Evolutionary conservation across 805 yeast species (phyloP), one percentile per base, ranked within the genome.

Genomic region (Sugiyamaella lignohabitans): DNA sequence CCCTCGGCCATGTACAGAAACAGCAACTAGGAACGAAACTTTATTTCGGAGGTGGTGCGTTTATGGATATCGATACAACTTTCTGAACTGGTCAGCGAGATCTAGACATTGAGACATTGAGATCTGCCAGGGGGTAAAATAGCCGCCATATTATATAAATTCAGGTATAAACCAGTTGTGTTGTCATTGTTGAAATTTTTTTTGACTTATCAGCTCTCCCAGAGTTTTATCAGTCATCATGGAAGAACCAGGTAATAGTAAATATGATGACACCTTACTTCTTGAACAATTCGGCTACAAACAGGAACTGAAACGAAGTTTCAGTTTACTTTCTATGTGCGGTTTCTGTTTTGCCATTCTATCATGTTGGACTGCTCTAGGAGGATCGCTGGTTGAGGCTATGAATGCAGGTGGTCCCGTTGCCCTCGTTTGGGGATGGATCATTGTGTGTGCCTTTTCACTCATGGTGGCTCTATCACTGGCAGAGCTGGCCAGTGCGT

Each of bases 401-500:
- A 72, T 79, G 58, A 71, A 76, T 43, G 81, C 80, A 35, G 71
- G 80, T 3, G 87, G 87, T 24, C 75, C 78, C 18, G 75, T 79
- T 2, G 80, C 82, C 16, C 58, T 82, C 21, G 77, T 83, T 4
- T 81, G 83, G 82, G 75, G 74, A 8, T 71, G 72, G 66, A 53
- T 80, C 18, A 64, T 78, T 20, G 81, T 79, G 27, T 69, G 78
- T 61, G 51, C 70, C 22, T 76, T 80, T 42, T 72, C 82, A 43
- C 62, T 76, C 37, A 70, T 71, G 16, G 85, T 81, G 38, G 84
- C 80, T 4, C 62, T 72, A 38, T 72, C 80, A 17, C 69, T 82
- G 75, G 85, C 85, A 0, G 87, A 82, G 56, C 68, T 81, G 19
- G 75, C 83, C 14, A 71, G 77, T 23, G 82, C 83, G 2, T 77